Conservation (phyloP, 2,329 filamentous ascomycete genomes). For the Alternaria rosae region DNA sequence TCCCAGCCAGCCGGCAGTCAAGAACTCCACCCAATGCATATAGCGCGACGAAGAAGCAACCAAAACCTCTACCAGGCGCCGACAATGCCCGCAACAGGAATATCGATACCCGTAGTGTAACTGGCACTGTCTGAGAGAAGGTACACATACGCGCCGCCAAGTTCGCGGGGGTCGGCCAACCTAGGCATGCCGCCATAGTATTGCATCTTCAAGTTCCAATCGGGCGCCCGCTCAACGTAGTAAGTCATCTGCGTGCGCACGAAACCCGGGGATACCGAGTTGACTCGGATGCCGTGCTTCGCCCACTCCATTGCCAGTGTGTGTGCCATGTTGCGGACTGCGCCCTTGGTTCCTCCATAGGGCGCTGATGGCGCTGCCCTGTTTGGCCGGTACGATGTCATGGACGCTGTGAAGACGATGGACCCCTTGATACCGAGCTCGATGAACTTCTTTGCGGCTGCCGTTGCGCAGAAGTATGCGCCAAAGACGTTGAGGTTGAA, state of each 20-base stretch:
- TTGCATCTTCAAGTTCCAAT: constrained; percentile 62
- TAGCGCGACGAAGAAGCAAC: constrained; percentile 1
- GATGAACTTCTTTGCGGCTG: constrained; percentile 57
- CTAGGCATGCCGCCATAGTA: constrained; percentile 64
- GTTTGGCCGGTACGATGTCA: constrained; percentile 61
- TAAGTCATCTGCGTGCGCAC: constrained; percentile 75
- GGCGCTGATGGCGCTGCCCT: constrained; percentile 61
- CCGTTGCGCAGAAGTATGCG: constrained; percentile 56
- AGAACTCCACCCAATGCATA: constrained; percentile 36
- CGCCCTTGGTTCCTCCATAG: constrained; percentile 54
- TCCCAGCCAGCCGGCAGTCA: neutral
- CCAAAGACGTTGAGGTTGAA: constrained; percentile 60
- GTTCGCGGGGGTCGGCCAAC: constrained; percentile 60
- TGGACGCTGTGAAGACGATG: constrained; percentile 59
- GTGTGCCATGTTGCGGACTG: constrained; percentile 54
- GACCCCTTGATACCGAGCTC: constrained; percentile 57
- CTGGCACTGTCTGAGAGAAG: constrained; percentile 56
- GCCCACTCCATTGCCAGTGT: constrained; percentile 84
- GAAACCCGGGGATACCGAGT: constrained; percentile 85
- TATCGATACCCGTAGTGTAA: constrained; percentile 60
- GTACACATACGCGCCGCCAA: constrained; percentile 60
- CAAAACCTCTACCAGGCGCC: constrained; percentile 49
- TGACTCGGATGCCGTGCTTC: constrained; percentile 80
- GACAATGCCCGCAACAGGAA: constrained; percentile 58
- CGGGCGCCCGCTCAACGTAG: constrained; percentile 58